Evolutionary conservation across 164 flowering plant species (phyloP), one percentile per base, ranked within the genome.

Genomic region (Santalum album): DNA sequence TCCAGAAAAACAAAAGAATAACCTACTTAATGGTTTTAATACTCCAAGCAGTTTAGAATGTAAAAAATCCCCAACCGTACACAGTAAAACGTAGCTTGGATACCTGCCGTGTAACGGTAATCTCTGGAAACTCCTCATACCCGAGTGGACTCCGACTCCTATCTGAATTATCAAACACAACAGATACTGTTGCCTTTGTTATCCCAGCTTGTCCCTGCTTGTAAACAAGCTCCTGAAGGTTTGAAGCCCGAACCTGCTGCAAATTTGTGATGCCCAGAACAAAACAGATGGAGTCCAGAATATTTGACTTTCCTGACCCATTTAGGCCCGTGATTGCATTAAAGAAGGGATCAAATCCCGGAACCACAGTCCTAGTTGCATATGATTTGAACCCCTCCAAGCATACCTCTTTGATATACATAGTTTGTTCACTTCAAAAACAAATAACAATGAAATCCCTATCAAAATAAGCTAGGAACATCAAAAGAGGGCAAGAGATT

Each of bases 121-220:
- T 94, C 58, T 94, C 99, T 1, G 74, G 59, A 54, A 65, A 84
- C 56, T 87, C 97, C 66, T 90, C 97, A 23, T 82, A 94, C 0
- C 99, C 99, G 1, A 94, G 79, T 1, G 99, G 99, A 51, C 99
- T 94, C 34, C 99, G 69, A 50, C 58, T 69, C 29, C 91, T 61
- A 50, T 87, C 82, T 0, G 86, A 77, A 62, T 94, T 94, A 60
- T 90, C 96, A 48, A 94, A 94, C 46, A 87, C 84, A 24, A 94
- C 40, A 0, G 99, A 90, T n/a, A 94, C 99, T 0, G 99, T 90
- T 1, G 99, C 99, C 62, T 94, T 94, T 16, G 97, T 94, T 48
- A 94, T 82, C 16, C 99, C 99, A 36, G 99, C 99, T 67, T 94
- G 97, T 1, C 99, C 99, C 61, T 90, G 97, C 87, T 94, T 94